Base-by-base conservation (phyloP, 2,329 filamentous ascomycete genomes). In the Talaromyces sp. region DNA sequence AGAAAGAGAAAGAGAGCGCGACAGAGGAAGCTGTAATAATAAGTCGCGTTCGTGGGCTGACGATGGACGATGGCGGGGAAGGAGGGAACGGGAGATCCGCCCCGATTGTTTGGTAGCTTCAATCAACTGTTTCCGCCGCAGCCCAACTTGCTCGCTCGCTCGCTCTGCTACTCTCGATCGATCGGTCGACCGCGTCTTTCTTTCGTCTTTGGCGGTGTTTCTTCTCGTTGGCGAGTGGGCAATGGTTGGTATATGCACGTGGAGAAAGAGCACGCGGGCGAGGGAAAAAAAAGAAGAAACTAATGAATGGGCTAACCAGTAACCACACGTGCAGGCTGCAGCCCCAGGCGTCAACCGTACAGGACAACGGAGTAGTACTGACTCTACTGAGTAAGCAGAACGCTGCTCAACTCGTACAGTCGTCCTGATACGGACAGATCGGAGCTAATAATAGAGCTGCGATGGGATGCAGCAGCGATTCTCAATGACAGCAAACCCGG, bases 11-110 rank as follows among this genome's bases (percentile, higher is more conserved):
- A 53, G 8, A 53, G 8, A 54, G 27, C 16, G n/a, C 2, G 30
- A 34, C 30, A 56, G 33, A 40, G 12, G 14, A 4, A 56, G 54
- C 54, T n/a, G 54, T 9, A 16, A 3, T 30, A 53, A 42, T 10
- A 4, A 53, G 16, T 54, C 12, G 31, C 31, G n/a, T 9, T 42
- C 31, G 27, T 56, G 27, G n/a, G 54, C 33, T 31, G 52, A 18
- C 31, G 54, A 28, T 56, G 18, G 27, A 10, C 33, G 51, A 60
- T 53, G 57, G 57, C 57, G 47, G 47, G 57, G 57, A 60, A 52
- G 52, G 57, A 62, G 5, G 52, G 57, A 62, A 9, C 28, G 61
- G 61, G 61, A 62, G 61, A 62, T 62, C 61, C 61, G 59, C 61
- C 57, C 10, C 56, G n/a, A 34, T 30, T 31, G 50, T 53, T 12